Evolutionary conservation across 2,329 filamentous ascomycete species (phyloP).

Genomic region (Cryphonectria radicalis): DNA sequence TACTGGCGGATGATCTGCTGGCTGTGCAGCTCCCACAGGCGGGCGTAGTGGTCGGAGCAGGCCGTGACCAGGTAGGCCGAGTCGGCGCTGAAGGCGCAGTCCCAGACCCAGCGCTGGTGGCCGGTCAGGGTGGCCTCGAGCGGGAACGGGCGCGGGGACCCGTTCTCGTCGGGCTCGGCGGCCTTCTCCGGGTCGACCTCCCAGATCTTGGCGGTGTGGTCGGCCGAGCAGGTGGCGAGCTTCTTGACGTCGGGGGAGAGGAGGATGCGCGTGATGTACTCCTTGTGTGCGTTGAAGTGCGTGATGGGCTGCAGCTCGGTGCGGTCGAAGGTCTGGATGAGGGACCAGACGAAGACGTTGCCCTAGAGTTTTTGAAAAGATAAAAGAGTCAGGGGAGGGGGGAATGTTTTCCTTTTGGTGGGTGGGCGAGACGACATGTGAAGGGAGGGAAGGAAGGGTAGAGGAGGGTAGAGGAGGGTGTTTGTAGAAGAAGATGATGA

Average conservation of each 20-base stretch:
- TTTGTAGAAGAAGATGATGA: background rate
- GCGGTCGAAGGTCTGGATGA: constrained; percentile 80
- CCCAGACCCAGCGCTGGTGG: constrained; percentile 97
- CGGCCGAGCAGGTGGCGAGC: constrained; percentile 89
- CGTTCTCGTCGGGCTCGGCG: constrained; percentile 40
- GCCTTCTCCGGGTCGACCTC: constrained; percentile 74
- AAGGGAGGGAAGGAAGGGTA: background rate
- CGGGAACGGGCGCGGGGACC: constrained; percentile 64
- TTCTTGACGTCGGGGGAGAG: constrained; percentile 93
- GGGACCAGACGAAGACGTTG: constrained; percentile 96
- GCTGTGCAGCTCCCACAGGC: constrained; percentile 85
- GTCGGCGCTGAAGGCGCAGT: constrained; percentile 93
- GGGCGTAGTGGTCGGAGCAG: constrained; percentile 90
- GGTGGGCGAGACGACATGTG: background rate
- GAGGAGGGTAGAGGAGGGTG: background rate
- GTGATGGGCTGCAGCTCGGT: constrained; percentile 86
- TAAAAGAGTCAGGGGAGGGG: background rate
- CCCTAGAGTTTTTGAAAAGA: constrained; percentile 58
- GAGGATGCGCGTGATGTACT: constrained; percentile 90
- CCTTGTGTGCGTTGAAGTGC: constrained; percentile 87
- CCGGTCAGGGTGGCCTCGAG: constrained; percentile 86
- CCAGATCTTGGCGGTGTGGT: constrained; percentile 96
- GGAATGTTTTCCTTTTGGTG: background rate
- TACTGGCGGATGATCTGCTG: constrained; percentile 94
- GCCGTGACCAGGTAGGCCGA: constrained; percentile 92